A percentile compares a stretch with the other conserved stretches of the same genome.
Evolutionary conservation across 352 stramenopile species (phyloP).

Genomic region (Phytophthora lateralis): DNA sequence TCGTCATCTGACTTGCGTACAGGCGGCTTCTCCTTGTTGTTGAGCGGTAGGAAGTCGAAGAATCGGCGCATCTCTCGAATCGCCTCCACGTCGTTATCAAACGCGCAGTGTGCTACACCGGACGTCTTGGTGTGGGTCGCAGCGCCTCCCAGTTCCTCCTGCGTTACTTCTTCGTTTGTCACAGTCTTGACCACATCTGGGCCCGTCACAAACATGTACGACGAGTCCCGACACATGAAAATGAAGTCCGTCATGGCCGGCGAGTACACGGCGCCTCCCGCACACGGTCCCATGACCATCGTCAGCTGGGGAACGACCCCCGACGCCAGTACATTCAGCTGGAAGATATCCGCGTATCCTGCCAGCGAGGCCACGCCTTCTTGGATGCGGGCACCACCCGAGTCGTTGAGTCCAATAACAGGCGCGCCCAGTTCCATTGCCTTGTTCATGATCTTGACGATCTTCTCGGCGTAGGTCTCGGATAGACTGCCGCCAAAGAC

Average conservation of each 20-base stretch:
- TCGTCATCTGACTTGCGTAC: conserved; percentile 87
- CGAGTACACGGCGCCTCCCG: conserved; percentile 94
- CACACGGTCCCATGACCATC: conserved; percentile 98
- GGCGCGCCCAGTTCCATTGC: conserved; percentile 94
- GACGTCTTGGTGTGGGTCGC: conserved; percentile 95
- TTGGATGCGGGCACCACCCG: conserved; percentile 97
- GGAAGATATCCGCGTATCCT: conserved; percentile 99
- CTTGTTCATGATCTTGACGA: conserved; percentile 99
- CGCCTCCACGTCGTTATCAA: conserved; percentile 96
- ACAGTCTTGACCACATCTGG: conserved; percentile 98
- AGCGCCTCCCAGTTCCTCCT: conserved; percentile 94
- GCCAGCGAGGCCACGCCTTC: conserved; percentile 97
- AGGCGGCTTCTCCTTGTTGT: conserved; percentile 90
- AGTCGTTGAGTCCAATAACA: conserved; percentile 99
- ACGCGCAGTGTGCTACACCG: conserved; percentile 95
- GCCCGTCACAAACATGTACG: conserved; percentile 99
- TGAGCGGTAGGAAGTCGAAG: conserved; percentile 96
- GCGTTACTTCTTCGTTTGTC: conserved; percentile 96
- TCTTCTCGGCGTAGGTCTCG: conserved; percentile 98
- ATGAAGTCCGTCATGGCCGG: conserved; percentile 99
- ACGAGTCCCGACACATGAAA: conserved; percentile 97
- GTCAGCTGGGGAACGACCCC: conserved; percentile 96
- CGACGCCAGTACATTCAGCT: conserved; percentile 96
- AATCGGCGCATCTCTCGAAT: conserved; percentile 94
- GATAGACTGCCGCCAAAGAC: conserved; percentile 96